Base-by-base conservation (phyloP, 2,329 filamentous ascomycete species). In the Apiospora hydei region DNA sequence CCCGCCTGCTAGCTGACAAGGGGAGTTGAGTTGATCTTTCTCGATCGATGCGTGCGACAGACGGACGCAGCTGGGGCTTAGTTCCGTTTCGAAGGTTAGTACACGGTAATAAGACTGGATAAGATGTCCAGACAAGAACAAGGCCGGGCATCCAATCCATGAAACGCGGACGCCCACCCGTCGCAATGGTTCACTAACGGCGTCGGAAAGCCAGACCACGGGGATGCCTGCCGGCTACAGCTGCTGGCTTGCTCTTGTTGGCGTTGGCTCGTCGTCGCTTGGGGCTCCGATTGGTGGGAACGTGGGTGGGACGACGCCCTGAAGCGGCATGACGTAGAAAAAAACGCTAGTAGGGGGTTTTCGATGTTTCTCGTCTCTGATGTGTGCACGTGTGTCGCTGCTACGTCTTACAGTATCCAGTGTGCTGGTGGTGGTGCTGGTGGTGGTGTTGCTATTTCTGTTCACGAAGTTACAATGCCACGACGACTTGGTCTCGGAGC, bases 181-280 rank as follows among this genome's bases (percentile, higher is more conserved):
- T 41, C 30, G 18, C 57, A 64, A 64, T 64, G 57, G 57, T 64
- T 64, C 57, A 64, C 57, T 64, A 64, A 41, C 57, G 57, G 57
- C 57, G 57, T 41, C 57, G 57, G 57, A n/a, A 41, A 64, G 6
- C 34, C 30, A 64, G 34, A 14, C 57, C 21, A 38, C 57, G 57
- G 57, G 38, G 57, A 64, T 64, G 57, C 49, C 49, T 51, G 46
- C 53, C 53, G 57, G 34, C 18, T 41, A 41, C 30, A 41, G 57
- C 18, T 64, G 21, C 46, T 49, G 46, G n/a, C 3, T n/a, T 3
- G 46, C 21, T n/a, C 30, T 61, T 10, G 53, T n/a, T 64, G 57
- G 57, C 57, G 26, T 3, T 30, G 26, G 26, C 26, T 30, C 26
- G 26, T 24, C 30, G 18, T 41, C 57, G 57, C 57, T 64, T 64